These are phyloP conservation scores for Pseudocercospora pini-densiflorae DNA, from an alignment of 2,329 filamentous ascomycete species.

Conservation along the genomic window DNA sequence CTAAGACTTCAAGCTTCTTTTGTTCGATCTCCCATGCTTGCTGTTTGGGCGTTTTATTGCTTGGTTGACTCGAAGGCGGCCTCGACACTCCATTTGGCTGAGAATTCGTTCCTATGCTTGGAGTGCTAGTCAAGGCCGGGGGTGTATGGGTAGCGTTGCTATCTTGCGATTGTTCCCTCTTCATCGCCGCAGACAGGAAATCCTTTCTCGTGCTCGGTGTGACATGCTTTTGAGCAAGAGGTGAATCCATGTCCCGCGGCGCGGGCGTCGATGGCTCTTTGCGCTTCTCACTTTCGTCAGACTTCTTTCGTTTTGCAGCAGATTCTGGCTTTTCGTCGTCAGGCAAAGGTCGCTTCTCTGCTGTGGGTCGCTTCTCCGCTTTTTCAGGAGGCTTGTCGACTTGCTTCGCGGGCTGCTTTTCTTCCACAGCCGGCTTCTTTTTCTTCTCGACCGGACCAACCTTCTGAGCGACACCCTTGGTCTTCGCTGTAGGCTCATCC, in stretches of 20 bases:
- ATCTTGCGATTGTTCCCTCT: constrained; percentile 33
- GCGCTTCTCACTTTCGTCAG: constrained; percentile 23
- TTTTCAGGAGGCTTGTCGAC: constrained; percentile 16
- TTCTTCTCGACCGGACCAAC: constrained; percentile 31
- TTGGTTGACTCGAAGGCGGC: constrained; percentile 30
- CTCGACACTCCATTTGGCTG: constrained; percentile 25
- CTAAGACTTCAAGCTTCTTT: constrained; percentile 46
- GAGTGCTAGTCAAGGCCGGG: constrained; percentile 30
- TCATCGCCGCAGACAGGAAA: constrained; percentile 32
- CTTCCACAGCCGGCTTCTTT: constrained; percentile 16
- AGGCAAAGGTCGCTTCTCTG: constrained; percentile 19
- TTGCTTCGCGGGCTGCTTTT: constrained; percentile 20
- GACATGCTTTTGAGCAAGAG: constrained; percentile 30
- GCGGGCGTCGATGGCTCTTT: constrained; percentile 34
- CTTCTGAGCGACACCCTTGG: constrained; percentile 39
- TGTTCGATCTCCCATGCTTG: constrained; percentile 45
- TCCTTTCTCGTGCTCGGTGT: constrained; percentile 37
- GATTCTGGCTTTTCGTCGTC: constrained; percentile 23
- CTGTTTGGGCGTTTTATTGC: constrained; percentile 38
- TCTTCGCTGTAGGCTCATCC: constrained; percentile 21
- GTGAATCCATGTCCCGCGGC: constrained; percentile 28
- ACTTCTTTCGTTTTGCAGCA: constrained; percentile 35
- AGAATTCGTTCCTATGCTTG: constrained; percentile 20
- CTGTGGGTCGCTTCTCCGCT: constrained; percentile 17
- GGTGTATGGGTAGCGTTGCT: constrained; percentile 32